Base-by-base conservation (phyloP, 352 stramenopile genomes). In the Globisporangium camurandrum region DNA sequence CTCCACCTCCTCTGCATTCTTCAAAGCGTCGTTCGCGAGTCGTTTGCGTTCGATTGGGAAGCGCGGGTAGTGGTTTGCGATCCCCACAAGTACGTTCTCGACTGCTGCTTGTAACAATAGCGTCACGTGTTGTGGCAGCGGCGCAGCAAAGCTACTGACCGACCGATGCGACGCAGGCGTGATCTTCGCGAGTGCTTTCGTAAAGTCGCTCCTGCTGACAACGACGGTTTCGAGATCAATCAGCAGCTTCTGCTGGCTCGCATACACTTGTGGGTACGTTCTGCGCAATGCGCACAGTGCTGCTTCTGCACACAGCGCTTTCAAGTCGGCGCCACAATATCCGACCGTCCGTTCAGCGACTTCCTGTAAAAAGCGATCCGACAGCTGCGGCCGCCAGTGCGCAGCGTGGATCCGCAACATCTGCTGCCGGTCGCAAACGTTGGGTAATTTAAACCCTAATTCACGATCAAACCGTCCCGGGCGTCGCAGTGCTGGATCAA, bases 401-500 rank as follows among this genome's bases (percentile, higher is more conserved):
- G 75, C 82, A 6, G 87, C 88, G 61, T 97, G 86, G 46, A 97
- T 96, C 22, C 62, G 57, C 24, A 97, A 57, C 62, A 97, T 97
- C 23, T 84, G 72, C 49, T 79, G 71, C 2, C 91, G 78, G 24
- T 93, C 88, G 4, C 61, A 61, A 7, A 79, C 66, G 41, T 92
- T 90, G 3, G 91, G 91, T 10, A 97, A 52, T 36, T 87, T 88
- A 48, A 97, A 97, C 3, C 75, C 77, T 24, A 97, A 59, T 55
- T 97, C 86, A 39, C 90, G 81, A 59, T 97, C 91, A 46, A 97
- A 97, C 0, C 91, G 86, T 16, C 95, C 95, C 11, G 95, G 93
- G 31, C 96, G 75, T 30, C 97, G 75, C 24, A 99, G 62, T 12
- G 96, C 96, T 6, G 89, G 83, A 64, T 99, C 96, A 33, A 99